Evolutionary conservation across 2,329 filamentous ascomycete species (phyloP), one percentile per base, ranked within the genome.

Genomic region (Aureobasidium musti): DNA sequence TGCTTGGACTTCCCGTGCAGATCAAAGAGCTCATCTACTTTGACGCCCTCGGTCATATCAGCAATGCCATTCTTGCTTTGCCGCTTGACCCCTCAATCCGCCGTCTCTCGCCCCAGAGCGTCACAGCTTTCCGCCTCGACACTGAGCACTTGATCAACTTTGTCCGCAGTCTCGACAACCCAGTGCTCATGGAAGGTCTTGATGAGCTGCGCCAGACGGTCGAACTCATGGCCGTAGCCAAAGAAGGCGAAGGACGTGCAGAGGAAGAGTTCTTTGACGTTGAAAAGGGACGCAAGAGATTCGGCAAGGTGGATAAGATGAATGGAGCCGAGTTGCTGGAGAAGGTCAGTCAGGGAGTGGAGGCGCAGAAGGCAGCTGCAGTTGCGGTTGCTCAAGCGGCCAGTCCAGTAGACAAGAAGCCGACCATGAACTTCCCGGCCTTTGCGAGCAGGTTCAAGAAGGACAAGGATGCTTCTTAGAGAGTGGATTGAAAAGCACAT

Each of bases 11-110:
- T n/a, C 95, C 96, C 0, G 88, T 92, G 35, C 91, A 96, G 73
- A 97, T 99, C 78, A 98, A 98, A 76, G 92, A 97, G 76, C 87
- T 97, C 66, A 97, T 99, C 72, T 98, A 99, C 80, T 97, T 97
- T 74, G 95, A 98, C 75, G 95, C 95, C 0, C 84, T 99, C 41
- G 92, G 89, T 65, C 95, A 99, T 77, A 92, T 95, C 1, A 89
- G 91, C 3, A 90, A 90, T 69, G 71, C 71, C 33, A 73, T 77
- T 33, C 71, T 74, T 45, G n/a, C 67, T 28, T 85, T 96, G 11
- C 91, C 92, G 0, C 83, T 97, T 45, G 89, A 92, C 13, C 81
- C 87, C 0, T 86, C 89, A 37, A 92, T 98, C 39, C 91, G 88
- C 73, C 87, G 87, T 71, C 97, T 99, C 77, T 97, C 95, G 68